These are phyloP conservation scores for Sporothrix humicola DNA, from an alignment of 2,329 filamentous ascomycete species.

Conservation along the genomic window DNA sequence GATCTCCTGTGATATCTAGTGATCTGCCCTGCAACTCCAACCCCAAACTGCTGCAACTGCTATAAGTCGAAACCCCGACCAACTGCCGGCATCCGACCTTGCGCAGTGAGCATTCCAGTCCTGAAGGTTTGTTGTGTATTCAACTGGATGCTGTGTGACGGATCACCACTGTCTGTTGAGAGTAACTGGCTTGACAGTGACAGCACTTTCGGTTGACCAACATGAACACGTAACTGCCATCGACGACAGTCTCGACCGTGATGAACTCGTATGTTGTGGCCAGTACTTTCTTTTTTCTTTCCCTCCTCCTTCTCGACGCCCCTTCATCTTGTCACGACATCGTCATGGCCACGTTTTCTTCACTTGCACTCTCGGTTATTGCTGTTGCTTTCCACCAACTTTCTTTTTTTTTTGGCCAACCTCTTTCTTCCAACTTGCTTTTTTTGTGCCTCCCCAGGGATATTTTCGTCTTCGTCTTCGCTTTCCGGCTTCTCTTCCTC, in stretches of 20 bases:
- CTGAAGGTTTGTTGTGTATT: neutral
- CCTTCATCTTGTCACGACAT: neutral
- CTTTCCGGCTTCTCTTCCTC: neutral
- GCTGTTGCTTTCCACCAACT: neutral
- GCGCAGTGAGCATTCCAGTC: neutral
- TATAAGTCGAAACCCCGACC: neutral
- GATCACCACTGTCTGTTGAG: neutral
- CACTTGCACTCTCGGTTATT: neutral
- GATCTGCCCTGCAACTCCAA: slow-evolving; percentile 13
- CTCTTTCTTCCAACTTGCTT: neutral
- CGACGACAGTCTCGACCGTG: neutral
- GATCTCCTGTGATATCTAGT: neutral
- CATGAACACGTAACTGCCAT: no score
- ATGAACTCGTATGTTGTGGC: neutral
- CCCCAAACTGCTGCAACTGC: neutral
- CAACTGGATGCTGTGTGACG: neutral
- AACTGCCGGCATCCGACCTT: neutral
- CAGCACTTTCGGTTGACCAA: no score
- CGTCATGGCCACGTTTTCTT: slow-evolving; percentile 11
- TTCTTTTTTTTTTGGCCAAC: neutral
- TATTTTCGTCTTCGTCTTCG: neutral
- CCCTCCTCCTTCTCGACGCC: neutral
- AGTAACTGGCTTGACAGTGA: neutral
- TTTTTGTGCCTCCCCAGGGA: neutral
- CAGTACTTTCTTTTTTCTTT: neutral